Percentiles rank a stretch among this genome's conserved stretches.
These are phyloP conservation scores for Kockovaella imperatae DNA, from an alignment of 768 basidiomycete genomes.

Conservation along the genomic window DNA sequence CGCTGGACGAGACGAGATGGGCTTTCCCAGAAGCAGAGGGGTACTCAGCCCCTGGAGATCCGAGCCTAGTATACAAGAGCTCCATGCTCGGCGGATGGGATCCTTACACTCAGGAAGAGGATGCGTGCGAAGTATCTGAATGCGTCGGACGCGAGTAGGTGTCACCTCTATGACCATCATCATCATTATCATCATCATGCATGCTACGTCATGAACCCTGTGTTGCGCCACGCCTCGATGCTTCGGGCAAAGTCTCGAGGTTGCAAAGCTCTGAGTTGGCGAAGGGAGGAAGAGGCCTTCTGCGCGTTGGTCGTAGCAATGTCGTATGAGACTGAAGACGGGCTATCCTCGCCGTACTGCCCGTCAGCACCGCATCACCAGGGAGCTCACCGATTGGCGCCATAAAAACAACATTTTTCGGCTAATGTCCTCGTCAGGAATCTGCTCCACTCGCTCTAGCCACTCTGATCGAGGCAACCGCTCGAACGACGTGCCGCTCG, in stretches of 20 bases:
- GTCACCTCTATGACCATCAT: too few species aligned
- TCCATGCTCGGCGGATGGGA: conserved; percentile 40
- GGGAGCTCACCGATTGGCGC: conserved; percentile 34
- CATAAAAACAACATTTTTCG: conserved; percentile 45
- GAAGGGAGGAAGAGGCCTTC: conserved; percentile 37
- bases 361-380: background rate
- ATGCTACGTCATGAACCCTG: conserved; percentile 40
- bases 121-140: conserved; percentile 40
- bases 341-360: background rate
- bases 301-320: conserved; percentile 42
- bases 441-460: conserved; percentile 44
- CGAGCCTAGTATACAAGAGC: conserved; percentile 31
- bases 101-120: conserved; percentile 41
- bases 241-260: conserved; percentile 46
- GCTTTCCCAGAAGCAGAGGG: conserved; percentile 36
- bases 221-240: conserved; percentile 47
- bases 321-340: conserved; percentile 3
- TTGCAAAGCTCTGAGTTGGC: conserved; percentile 31
- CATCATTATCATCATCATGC: background rate
- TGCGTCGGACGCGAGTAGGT: conserved; percentile 29
- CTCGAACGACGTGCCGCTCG: conserved; percentile 47
- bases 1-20: conserved; percentile 38
- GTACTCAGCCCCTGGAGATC: conserved; percentile 29
- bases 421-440: conserved; percentile 45
- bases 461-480: conserved; percentile 43